phyloP scores from a whole-genome alignment of 495 filamentous ascomycete genomes.

The Penicillium psychrofluorescens region DNA sequence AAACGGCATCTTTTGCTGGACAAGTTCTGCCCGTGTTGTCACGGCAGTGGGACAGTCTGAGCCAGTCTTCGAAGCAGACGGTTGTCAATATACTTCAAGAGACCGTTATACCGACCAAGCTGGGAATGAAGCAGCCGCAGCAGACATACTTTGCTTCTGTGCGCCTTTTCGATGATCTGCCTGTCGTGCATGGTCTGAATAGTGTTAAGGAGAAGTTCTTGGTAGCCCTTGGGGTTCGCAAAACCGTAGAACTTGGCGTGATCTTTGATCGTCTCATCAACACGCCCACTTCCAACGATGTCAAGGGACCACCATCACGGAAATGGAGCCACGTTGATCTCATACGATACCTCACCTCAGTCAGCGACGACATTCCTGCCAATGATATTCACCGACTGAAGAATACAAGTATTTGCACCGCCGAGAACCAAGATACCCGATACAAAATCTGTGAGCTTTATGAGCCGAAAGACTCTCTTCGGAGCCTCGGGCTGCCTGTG shows the following conservation, averaged over 20 bases:
- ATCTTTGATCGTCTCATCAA: slow-evolving; percentile 82
- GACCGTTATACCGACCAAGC: slow-evolving; percentile 81
- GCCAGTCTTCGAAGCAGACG: slow-evolving; percentile 53
- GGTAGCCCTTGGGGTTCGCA: slow-evolving; percentile 64
- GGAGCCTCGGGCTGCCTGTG: slow-evolving; percentile 64
- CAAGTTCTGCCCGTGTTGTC: slow-evolving; percentile 75
- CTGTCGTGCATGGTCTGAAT: slow-evolving; percentile 64
- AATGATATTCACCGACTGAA: slow-evolving; percentile 76
- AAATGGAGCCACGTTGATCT: slow-evolving; percentile 93
- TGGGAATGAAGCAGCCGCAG: slow-evolving; percentile 78
- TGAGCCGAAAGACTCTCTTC: slow-evolving; percentile 66
- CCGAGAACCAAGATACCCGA: slow-evolving; percentile 56
- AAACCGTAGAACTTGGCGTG: slow-evolving; percentile 85
- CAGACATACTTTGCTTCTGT: slow-evolving; percentile 93
- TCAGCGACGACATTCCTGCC: slow-evolving; percentile 79
- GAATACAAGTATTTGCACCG: slow-evolving; percentile 70
- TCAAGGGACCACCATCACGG: slow-evolving; percentile 21
- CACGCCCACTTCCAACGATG: slow-evolving; percentile 32
- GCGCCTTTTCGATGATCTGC: slow-evolving; percentile 88
- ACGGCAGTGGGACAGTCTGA: slow-evolving; percentile 78
- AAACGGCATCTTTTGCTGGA: slow-evolving; percentile 65
- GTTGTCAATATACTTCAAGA: slow-evolving; percentile 56
- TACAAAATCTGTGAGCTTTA: slow-evolving; percentile 82
- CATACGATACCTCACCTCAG: slow-evolving; percentile 86
- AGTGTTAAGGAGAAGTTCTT: slow-evolving; percentile 87